Evolutionary conservation across 768 basidiomycete genomes (phyloP), one percentile per base, ranked within the genome.

Genomic region (Amanita rubescens): DNA sequence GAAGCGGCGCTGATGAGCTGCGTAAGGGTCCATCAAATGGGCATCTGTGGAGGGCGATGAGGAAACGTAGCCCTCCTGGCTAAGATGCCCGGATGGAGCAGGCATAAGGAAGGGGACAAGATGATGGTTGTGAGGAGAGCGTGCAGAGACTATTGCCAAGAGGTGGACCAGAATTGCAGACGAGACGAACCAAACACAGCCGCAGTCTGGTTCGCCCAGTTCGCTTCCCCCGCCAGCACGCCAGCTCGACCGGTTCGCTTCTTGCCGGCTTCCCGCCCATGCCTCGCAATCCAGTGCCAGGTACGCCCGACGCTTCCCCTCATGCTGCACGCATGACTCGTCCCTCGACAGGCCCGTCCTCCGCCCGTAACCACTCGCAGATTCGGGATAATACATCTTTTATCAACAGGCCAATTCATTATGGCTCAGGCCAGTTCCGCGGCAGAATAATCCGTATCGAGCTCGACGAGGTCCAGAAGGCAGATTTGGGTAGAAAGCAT

Each of bases 21-120:
- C 74, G 69, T 87, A 89, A 55, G 85, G 86, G 69, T 89, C 86
- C 59, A 74, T 71, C 25, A 78, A 78, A 62, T 86, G 82, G 58
- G 81, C 74, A 34, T 78, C 77, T n/a, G 73, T 62, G 22, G 79
- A 77, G 37, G 83, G 77, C 25, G 82, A 81, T 10, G 82, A 77
- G 14, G 82, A 79, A 49, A 77, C 75, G 62, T 83, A 84, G 71
- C 80, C 79, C 63, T 84, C 83, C 64, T 81, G 76, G 73, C 78
- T 81, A 54, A 69, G 66, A 39, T 73, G 76, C 68, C 76, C 77
- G 62, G 74, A 71, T 66, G 79, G 78, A 69, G 75, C 69, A 70
- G 81, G 72, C 80, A 82, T 80, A 59, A 57, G 61, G 62, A 63
- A 59, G 51, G 24, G n/a, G 50, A 38, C 46, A 46, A 56, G 55